phyloP scores from a whole-genome alignment of 2,329 filamentous ascomycete genomes.

The Truncatella angustata region DNA sequence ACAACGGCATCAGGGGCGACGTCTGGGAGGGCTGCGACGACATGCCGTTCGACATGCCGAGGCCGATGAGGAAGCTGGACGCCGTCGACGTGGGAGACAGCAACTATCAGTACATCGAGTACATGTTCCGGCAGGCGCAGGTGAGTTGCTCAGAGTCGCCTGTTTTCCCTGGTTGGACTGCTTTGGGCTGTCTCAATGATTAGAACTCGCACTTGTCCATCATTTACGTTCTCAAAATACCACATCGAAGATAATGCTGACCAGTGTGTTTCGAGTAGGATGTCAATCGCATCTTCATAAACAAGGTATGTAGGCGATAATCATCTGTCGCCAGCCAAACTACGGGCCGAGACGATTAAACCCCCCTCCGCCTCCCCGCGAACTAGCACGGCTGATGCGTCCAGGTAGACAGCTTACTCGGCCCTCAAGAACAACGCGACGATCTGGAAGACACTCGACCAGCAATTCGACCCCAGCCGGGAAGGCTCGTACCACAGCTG shows the following conservation, averaged over 20 bases:
- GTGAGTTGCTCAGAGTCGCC: too few species aligned
- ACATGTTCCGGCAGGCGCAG: slow-evolving; percentile 33
- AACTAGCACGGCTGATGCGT: neutral
- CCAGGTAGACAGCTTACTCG: slow-evolving; percentile 29
- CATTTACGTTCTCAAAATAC: too few species aligned
- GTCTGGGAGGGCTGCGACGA: slow-evolving; percentile 33
- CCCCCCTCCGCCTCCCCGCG: neutral
- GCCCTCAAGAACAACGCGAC: slow-evolving; percentile 30
- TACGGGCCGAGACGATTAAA: too few species aligned
- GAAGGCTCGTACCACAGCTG: slow-evolving; percentile 33
- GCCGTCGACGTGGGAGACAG: slow-evolving; percentile 27
- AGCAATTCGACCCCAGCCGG: slow-evolving; percentile 23
- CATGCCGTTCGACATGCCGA: slow-evolving; percentile 33
- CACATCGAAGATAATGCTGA: too few species aligned
- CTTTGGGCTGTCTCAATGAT: too few species aligned
- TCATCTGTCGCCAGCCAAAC: too few species aligned
- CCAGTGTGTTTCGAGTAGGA: too few species aligned
- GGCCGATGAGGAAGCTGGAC: slow-evolving; percentile 25
- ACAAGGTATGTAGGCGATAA: slow-evolving; percentile 32
- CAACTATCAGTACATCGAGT: slow-evolving; percentile 33
- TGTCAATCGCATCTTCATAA: slow-evolving; percentile 35
- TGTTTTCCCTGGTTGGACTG: too few species aligned
- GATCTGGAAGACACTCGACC: slow-evolving; percentile 31
- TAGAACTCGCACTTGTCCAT: too few species aligned
- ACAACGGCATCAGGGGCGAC: slow-evolving; percentile 25